Evolutionary conservation across 176 grass and related monocot species (phyloP), one percentile per base, ranked within the genome.

Genomic region (Raddia guianensis): DNA sequence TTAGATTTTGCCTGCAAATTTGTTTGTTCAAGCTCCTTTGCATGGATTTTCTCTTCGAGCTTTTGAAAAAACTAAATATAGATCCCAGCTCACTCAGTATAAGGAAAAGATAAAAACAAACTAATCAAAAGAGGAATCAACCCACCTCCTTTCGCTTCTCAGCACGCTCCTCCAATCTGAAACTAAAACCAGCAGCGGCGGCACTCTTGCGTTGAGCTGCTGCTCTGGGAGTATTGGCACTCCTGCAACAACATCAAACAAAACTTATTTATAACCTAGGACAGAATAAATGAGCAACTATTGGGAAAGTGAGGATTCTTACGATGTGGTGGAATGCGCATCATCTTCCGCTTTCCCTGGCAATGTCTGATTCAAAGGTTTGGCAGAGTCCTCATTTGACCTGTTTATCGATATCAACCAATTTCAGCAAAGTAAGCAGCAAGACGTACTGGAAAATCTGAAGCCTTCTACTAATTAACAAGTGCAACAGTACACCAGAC

Each of bases 141-240:
- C 9, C 8, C 9, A 98, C 95, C 95, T 98, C 95, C 79, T 95
- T 98, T 16, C 92, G 82, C 76, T 98, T 98, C 86, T 98, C 92
- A 86, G 95, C 95, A 74, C 95, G 95, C 34, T 98, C 80, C 66
- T 98, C 90, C 78, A 91, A 60, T 58, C 88, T 89, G 84, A 95
- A 95, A 78, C 80, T 98, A 77, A 98, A 98, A 81, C 79, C 74
- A 70, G 73, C 35, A 8, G 69, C 80, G 44, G 80, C 68, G 7
- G 67, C 91, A 48, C 74, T 91, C 74, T 91, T 94, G 59, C 77
- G 51, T 34, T 84, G 76, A 44, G 80, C 87, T 9, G 76, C 87
- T 48, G 71, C 49, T 27, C 56, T 37, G 15, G 82, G 83, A 71
- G 90, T 92, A 66, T 87, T 89, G 70, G 83, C 87, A 79, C 78